A percentile compares a stretch with the other conserved stretches of the same genome.
phyloP scores from a whole-genome alignment of 805 yeast species.

The Saturnispora halmiae region DNA sequence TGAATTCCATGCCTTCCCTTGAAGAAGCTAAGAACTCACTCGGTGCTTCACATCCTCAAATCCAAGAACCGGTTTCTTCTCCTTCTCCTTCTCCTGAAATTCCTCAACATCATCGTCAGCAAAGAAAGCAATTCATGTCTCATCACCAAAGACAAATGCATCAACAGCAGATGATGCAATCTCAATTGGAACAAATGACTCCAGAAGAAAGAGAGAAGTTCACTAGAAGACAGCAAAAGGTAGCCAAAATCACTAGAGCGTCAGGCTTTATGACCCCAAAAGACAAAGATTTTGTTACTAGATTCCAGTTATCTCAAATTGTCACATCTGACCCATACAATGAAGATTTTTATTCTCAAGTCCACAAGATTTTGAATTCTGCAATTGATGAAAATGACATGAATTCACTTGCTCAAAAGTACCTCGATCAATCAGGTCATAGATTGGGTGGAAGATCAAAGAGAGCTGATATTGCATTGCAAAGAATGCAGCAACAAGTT shows the following conservation, averaged over 20 bases:
- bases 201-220: conserved; percentile 68
- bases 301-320: conserved; percentile 89
- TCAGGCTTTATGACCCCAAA: conserved; percentile 95
- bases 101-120: conserved; percentile 17
- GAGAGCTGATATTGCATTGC: conserved; percentile 83
- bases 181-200: conserved; percentile 37
- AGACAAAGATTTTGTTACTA: conserved; percentile 90
- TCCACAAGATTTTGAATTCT: conserved; percentile 64
- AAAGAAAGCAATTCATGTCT: conserved; percentile 12
- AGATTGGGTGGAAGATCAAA: conserved; percentile 77
- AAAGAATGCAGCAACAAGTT: conserved; percentile 97
- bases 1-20: conserved; percentile 22
- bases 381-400: conserved; percentile 50
- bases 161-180: conserved; percentile 25
- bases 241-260: conserved; percentile 63
- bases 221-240: conserved; percentile 63
- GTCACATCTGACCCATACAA: conserved; percentile 95
- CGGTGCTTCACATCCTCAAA: conserved; percentile 6
- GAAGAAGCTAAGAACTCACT: conserved; percentile 8
- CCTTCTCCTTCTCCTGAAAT: too few relatives aligned
- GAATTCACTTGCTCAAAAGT: conserved; percentile 86
- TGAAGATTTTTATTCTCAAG: conserved; percentile 95
- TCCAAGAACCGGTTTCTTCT: too few relatives aligned
- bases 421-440: conserved; percentile 85
- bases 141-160: conserved; percentile 19